Conservation (phyloP, 164 flowering plant genomes). For the Aristolochia fimbriata region DNA sequence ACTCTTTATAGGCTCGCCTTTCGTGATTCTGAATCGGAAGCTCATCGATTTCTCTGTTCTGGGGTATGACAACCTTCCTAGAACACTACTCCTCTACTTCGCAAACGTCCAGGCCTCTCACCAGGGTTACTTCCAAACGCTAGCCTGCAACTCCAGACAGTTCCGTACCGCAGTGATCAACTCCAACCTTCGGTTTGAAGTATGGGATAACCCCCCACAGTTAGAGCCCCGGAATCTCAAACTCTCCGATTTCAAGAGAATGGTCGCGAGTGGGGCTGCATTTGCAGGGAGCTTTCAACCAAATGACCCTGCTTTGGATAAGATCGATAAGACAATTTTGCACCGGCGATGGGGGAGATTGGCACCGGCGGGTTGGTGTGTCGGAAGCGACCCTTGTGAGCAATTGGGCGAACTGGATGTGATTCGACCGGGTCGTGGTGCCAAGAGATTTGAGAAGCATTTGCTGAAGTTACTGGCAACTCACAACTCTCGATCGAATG, state of each 20-base stretch:
- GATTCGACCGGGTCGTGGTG: slow-evolving; percentile 19
- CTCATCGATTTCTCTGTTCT: slow-evolving; percentile 65
- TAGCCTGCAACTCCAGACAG: slow-evolving; percentile 55
- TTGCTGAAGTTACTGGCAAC: slow-evolving; percentile 14
- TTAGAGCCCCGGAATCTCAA: slow-evolving; percentile 27
- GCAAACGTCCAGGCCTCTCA: slow-evolving; percentile 62
- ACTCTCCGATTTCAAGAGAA: slow-evolving; percentile 32
- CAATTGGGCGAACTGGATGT: slow-evolving; percentile 19
- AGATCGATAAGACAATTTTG: slow-evolving; percentile 54
- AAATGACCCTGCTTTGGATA: slow-evolving; percentile 63
- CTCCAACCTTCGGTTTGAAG: slow-evolving; percentile 43
- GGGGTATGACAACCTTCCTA: slow-evolving; percentile 81
- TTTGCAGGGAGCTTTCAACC: slow-evolving; percentile 46
- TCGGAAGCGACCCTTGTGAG: no score
- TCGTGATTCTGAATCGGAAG: slow-evolving; percentile 54
- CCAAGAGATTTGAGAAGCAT: slow-evolving; percentile 21
- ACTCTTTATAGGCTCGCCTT: slow-evolving; percentile 46
- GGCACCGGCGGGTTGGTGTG: slow-evolving; percentile 90
- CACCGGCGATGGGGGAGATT: slow-evolving; percentile 32
- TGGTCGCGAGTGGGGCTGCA: slow-evolving; percentile 71
- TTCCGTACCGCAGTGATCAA: slow-evolving; percentile 61
- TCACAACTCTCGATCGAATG: slow-evolving; percentile 10
- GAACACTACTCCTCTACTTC: slow-evolving; percentile 79
- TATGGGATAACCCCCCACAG: slow-evolving; percentile 23
- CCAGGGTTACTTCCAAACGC: slow-evolving; percentile 67